Evolutionary conservation across 371 early-diverging fungal species (phyloP).

Genomic region (Saksenaea vasiformis): DNA sequence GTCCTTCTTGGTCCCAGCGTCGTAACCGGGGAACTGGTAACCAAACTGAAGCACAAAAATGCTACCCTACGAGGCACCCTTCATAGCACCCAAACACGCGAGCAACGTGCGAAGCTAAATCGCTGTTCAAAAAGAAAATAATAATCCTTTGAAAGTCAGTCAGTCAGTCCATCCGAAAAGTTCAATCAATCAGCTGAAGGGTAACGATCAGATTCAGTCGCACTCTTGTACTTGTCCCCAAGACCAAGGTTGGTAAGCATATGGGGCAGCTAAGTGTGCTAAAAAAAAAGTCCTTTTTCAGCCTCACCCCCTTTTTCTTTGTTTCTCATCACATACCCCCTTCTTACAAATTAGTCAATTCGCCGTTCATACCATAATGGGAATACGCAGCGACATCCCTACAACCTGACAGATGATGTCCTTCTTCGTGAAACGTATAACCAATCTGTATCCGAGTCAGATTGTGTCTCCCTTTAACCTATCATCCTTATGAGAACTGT

Average conservation of each 20-base stretch:
- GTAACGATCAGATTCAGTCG: too few species aligned
- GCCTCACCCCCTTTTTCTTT: not conserved
- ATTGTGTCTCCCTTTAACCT: constrained; percentile 99
- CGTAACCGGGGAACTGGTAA: constrained; percentile 98
- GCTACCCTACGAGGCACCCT: constrained; percentile 99
- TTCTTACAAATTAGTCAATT: constrained; percentile 99
- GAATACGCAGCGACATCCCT: constrained; percentile 95
- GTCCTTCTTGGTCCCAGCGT: constrained; percentile 86
- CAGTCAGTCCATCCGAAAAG: constrained; percentile 87
- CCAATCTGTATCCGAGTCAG: constrained; percentile 98
- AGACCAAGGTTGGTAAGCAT: constrained; percentile 95
- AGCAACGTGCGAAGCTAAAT: constrained; percentile 97
- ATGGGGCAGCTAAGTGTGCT: constrained; percentile 74
- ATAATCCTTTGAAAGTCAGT: constrained; percentile 99
- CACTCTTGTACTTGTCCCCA: constrained; percentile 95
- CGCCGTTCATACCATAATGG: constrained; percentile 98
- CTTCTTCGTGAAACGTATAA: constrained; percentile 99
- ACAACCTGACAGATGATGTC: constrained; percentile 98
- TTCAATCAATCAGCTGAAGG: too few species aligned
- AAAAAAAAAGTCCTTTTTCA: not conserved
- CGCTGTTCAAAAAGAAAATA: constrained; percentile 99
- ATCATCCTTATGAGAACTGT: constrained; percentile 99
- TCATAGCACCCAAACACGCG: constrained; percentile 96
- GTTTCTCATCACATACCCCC: not conserved
- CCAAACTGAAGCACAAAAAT: constrained; percentile 98